Conservation (phyloP, 805 yeast genomes). For the Ogataea nonfermentans region DNA sequence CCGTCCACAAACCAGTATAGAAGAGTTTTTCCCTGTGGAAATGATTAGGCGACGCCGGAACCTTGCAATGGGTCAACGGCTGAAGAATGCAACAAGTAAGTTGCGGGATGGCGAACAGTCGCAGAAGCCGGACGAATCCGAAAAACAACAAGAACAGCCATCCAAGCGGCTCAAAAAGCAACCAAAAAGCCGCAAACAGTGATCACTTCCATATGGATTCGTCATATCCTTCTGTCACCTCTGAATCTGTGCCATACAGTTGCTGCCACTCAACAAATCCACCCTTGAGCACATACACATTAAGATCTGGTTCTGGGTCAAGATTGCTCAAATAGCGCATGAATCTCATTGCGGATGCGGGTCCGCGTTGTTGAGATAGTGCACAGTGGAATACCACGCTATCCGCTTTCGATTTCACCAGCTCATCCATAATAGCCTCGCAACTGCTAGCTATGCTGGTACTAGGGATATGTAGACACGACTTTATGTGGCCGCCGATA, state of each 20-base stretch:
- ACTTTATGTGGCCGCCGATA: conserved; percentile 69
- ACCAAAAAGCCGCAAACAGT: not conserved
- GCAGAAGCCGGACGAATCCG: conserved; percentile 1
- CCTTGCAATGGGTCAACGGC: conserved; percentile 55
- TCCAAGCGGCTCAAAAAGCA: conserved; percentile 4
- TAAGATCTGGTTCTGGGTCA: conserved; percentile 19
- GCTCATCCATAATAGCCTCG: conserved; percentile 37
- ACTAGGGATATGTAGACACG: conserved; percentile 57
- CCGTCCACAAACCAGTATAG: conserved; percentile 59
- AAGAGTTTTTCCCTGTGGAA: conserved; percentile 68
- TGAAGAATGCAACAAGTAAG: conserved; percentile 55
- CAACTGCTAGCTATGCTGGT: conserved; percentile 39
- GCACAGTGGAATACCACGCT: conserved; percentile 89
- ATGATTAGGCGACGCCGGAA: conserved; percentile 46
- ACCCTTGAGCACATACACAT: conserved; percentile 71
- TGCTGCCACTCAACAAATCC: conserved; percentile 88
- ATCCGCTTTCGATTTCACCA: conserved; percentile 34
- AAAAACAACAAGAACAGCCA: conserved; percentile 4
- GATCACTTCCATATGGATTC: conserved; percentile 37
- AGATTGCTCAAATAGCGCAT: conserved; percentile 42
- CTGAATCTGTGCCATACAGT: conserved; percentile 61
- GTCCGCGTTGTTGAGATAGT: conserved; percentile 88
- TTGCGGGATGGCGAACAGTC: conserved; percentile 30
- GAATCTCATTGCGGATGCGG: conserved; percentile 72
- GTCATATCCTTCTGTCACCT: conserved; percentile 62